Base-by-base conservation (phyloP, 2,329 filamentous ascomycete species). In the Paraphoma chrysanthemicola region DNA sequence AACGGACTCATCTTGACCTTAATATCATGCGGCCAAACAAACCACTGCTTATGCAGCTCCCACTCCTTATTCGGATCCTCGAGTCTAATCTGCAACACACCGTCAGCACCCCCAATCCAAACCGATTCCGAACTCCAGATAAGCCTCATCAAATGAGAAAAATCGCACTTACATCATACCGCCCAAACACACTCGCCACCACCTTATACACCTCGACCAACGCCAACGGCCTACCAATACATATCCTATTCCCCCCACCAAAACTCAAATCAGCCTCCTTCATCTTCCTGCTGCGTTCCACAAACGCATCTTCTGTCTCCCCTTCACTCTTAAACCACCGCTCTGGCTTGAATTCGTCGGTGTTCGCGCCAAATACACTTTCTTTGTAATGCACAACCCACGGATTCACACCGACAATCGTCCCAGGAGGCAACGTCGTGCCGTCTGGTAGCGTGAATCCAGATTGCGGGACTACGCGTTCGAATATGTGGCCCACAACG, bases 151-250 rank as follows among this genome's bases (percentile, higher is more conserved):
- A 16, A 2, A 30, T 6, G 4, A 30, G 4, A 9, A 11, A 31
- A 31, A 33, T 3, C 45, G 47, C 31, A 71, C 76, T 68, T 51
- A 78, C 75, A 60, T 82, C 72, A 60, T 82, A 85, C 41, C 63
- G 73, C 7, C 61, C 64, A 59, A 82, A 75, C 45, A 85, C 54
- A 36, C 83, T 80, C 4, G 84, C 83, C 36, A 85, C 72, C 36
- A 87, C 79, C 77, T 88, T 88, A 43, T 65, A 67, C 49, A 74
- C 44, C 58, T 76, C 70, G 5, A 73, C 62, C 39, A 68, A 43
- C 33, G 71, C 73, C 30, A 75, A 45, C 30, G 67, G 62, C 6
- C 63, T 56, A 1, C 72, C 73, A 14, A 75, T 48, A 56, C 73
- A 76, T 6, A 64, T 59, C 6, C 72, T 59, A 30, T 69, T 72